phyloP scores from a whole-genome alignment of 2,329 filamentous ascomycete species.

The Pseudohalonectria lignicola region DNA sequence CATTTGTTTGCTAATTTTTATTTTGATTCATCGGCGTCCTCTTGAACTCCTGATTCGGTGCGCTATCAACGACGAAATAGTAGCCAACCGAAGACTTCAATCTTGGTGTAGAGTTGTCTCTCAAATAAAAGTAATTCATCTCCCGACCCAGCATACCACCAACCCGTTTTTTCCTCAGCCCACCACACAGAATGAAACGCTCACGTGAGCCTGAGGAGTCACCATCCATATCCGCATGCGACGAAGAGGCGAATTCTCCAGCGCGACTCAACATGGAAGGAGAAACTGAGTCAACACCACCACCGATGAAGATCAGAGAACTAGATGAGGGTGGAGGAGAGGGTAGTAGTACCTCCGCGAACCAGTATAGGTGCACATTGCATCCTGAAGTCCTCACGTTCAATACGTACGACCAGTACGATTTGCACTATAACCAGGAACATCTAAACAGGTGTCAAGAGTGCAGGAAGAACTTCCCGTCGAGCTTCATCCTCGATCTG shows the following conservation, averaged over 20 bases:
- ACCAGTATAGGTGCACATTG: conserved; percentile 67
- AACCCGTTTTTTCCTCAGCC: no score
- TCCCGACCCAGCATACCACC: no score
- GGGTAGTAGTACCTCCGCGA: conserved; percentile 16
- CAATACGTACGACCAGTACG: conserved; percentile 66
- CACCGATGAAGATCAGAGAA: conserved; percentile 58
- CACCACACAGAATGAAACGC: conserved; percentile 53
- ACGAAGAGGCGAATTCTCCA: conserved; percentile 4
- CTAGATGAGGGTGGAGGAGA: conserved; percentile 20
- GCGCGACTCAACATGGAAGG: conserved; percentile 2
- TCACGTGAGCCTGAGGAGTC: conserved; percentile 45
- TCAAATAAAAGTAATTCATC: no score
- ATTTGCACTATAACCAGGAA: conserved; percentile 70
- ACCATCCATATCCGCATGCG: background rate
- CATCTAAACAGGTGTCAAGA: conserved; percentile 80
- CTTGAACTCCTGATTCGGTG: no score
- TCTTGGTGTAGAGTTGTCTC: no score
- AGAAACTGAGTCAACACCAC: conserved; percentile 13
- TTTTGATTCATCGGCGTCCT: no score
- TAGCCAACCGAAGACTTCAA: no score
- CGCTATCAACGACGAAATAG: no score
- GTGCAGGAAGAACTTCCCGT: conserved; percentile 82
- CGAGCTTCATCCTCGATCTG: conserved; percentile 64
- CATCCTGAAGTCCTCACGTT: conserved; percentile 65
- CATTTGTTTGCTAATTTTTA: no score